Conservation (phyloP, 192 early-diverging fungal genomes). For the Umbelopsis ramanniana region DNA sequence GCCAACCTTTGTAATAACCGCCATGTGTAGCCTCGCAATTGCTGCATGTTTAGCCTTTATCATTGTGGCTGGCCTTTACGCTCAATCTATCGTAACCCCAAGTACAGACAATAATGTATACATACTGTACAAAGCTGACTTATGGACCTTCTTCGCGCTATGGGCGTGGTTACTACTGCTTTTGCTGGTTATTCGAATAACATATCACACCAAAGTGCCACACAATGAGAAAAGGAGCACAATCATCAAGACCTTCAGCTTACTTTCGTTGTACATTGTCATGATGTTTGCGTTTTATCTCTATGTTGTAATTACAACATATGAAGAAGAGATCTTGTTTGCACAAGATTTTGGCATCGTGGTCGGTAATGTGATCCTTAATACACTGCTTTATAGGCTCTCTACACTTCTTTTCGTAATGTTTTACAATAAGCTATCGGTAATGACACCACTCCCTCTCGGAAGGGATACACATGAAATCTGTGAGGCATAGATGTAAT, state of each 20-base stretch:
- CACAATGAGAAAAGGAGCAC: too few relatives aligned
- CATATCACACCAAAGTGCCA: too few relatives aligned
- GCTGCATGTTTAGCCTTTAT: neutral
- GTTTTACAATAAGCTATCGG: neutral
- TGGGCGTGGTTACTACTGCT: too few relatives aligned
- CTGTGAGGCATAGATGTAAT: too few relatives aligned
- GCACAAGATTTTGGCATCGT: neutral
- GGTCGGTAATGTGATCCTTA: neutral
- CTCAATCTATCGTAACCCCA: neutral
- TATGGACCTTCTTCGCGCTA: too few relatives aligned
- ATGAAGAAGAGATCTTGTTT: neutral
- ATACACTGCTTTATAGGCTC: neutral
- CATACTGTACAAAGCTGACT: too few relatives aligned
- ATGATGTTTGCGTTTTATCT: too few relatives aligned
- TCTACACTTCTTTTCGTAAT: neutral
- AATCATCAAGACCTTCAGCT: too few relatives aligned
- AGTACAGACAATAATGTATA: too few relatives aligned
- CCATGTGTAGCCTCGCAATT: neutral
- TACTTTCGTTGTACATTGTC: too few relatives aligned
- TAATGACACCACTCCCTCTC: neutral
- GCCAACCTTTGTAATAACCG: neutral
- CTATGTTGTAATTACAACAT: neutral
- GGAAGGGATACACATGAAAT: too few relatives aligned
- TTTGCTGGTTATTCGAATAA: too few relatives aligned
- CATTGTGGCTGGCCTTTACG: neutral